Evolutionary conservation across 2,329 filamentous ascomycete genomes (phyloP).

Genomic region (Aschersonia sp.): DNA sequence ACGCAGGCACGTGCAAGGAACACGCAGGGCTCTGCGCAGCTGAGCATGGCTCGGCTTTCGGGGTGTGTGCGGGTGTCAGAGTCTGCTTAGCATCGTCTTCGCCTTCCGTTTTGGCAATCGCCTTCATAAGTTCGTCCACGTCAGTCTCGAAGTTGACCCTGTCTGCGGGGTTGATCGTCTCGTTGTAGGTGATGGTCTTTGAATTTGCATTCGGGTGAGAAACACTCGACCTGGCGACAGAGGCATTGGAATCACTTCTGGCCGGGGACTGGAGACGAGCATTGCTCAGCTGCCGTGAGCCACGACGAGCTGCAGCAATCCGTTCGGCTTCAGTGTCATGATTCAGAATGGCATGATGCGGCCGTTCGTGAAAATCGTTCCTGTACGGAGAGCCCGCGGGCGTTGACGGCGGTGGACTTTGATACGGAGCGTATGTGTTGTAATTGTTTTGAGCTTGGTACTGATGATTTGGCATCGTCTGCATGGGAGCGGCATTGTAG

Average conservation of each 20-base stretch:
- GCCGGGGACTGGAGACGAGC: conserved; percentile 19
- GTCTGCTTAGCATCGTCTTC: conserved; percentile 12
- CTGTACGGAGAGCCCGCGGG: conserved; percentile 19
- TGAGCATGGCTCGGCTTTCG: conserved; percentile 2
- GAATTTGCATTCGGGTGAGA: conserved; percentile 17
- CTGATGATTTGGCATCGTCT: conserved; percentile 24
- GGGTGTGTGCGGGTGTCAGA: conserved; percentile 10
- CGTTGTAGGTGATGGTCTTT: conserved; percentile 30
- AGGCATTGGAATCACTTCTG: conserved; percentile 17
- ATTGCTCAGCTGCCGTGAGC: conserved; percentile 15
- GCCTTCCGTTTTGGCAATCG: conserved; percentile 47
- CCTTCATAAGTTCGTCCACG: conserved; percentile 78
- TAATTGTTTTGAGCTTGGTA: conserved; percentile 28
- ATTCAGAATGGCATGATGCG: conserved; percentile 7
- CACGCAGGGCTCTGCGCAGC: conserved; percentile 13
- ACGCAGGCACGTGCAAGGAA: conserved; percentile 13
- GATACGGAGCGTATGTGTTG: conserved; percentile 25
- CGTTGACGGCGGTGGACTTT: conserved; percentile 19
- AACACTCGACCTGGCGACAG: conserved; percentile 9
- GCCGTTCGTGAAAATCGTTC: conserved; percentile 17
- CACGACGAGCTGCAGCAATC: conserved; percentile 9
- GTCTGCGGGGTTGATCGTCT: conserved; percentile 28
- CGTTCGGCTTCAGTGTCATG: conserved; percentile 11
- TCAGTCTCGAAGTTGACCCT: conserved; percentile 62
- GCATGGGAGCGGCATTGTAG: conserved; percentile 28